Percentiles rank a stretch among this genome's conserved stretches.
These are phyloP conservation scores for Kregervanrija pseudodelftensis DNA, from an alignment of 805 yeast genomes.

Conservation along the genomic window DNA sequence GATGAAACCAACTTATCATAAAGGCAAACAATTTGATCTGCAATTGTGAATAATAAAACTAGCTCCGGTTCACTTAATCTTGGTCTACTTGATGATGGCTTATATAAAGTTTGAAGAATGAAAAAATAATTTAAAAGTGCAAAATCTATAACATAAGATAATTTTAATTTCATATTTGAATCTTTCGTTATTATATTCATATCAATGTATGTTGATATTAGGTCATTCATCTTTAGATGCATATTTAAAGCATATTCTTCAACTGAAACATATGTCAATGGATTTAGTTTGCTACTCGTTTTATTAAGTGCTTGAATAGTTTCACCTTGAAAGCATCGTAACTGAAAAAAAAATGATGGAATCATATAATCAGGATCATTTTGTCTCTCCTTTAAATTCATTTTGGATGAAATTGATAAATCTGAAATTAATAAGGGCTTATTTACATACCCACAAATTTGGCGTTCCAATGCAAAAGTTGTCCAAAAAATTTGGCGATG, in stretches of 20 bases:
- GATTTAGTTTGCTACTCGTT: too few relatives aligned
- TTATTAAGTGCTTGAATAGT: slow-evolving; percentile 10
- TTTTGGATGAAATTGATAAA: slow-evolving; percentile 8
- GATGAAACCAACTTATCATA: slow-evolving; percentile 7
- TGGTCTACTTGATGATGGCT: slow-evolving; percentile 8
- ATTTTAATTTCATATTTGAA: background rate
- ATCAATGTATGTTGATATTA: slow-evolving; percentile 5
- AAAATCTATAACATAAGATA: slow-evolving; percentile 3
- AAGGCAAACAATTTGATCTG: slow-evolving; percentile 7
- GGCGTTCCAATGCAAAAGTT: slow-evolving; percentile 37
- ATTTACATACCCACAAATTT: slow-evolving; percentile 37
- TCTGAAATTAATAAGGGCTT: slow-evolving; percentile 41
- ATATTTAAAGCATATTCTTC: slow-evolving; percentile 10
- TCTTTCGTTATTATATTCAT: background rate
- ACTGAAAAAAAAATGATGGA: slow-evolving; percentile 9
- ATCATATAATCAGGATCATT: slow-evolving; percentile 3
- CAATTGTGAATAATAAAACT: slow-evolving; percentile 9
- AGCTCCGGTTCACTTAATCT: slow-evolving; percentile 7
- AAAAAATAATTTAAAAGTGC: slow-evolving; percentile 8
- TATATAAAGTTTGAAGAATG: slow-evolving; percentile 11
- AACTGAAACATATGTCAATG: background rate
- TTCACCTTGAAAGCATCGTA: slow-evolving; percentile 12
- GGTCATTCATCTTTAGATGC: slow-evolving; percentile 13
- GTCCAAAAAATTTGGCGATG: slow-evolving; percentile 37
- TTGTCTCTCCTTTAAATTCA: background rate